Evolutionary conservation across 768 basidiomycete species (phyloP), one percentile per base, ranked within the genome.

Genomic region (Amanita rubescens): DNA sequence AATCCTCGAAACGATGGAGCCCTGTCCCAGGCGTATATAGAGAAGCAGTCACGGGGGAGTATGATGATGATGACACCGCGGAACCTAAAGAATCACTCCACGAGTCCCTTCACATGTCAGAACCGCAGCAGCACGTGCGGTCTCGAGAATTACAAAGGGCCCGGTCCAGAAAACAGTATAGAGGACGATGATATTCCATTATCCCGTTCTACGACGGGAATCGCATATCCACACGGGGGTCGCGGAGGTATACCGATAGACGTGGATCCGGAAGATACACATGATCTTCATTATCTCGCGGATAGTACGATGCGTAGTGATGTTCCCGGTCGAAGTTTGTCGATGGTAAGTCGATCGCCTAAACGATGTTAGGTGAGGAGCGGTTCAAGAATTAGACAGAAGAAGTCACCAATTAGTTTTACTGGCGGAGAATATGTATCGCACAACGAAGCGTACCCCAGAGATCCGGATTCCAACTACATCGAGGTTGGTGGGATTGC

Each of bases 1-100:
- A 57, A 35, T 47, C 58, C 46, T 30, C 63, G 22, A 62, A 60
- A 55, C 63, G 65, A 27, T 67, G 65, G 62, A 70, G 66, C 32
- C 62, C 66, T 20, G 66, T 69, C 38, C 69, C 71, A n/a, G 65
- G 66, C 37, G 67, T 71, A 8, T 65, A 63, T 43, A 63, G 69
- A 51, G 63, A 67, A 53, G 61, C 67, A 34, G 49, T 49, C 15
- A 55, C 55, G 20, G 56, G 45, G 20, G 51, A 58, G 30, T 32
- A 46, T 27, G 51, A 38, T 15, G 51, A 53, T 19, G 25, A 46
- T 42, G 41, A 30, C 37, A 32, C 25, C 30, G 19, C 30, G 49
- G 30, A 49, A 11, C 27, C 12, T 42, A 14, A 19, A 17, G 14
- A 20, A 27, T 20, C 51, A 15, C 41, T 30, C 25, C 50, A 30